phyloP scores from a whole-genome alignment of 495 filamentous ascomycete genomes.

The Aspergillus panamensis region DNA sequence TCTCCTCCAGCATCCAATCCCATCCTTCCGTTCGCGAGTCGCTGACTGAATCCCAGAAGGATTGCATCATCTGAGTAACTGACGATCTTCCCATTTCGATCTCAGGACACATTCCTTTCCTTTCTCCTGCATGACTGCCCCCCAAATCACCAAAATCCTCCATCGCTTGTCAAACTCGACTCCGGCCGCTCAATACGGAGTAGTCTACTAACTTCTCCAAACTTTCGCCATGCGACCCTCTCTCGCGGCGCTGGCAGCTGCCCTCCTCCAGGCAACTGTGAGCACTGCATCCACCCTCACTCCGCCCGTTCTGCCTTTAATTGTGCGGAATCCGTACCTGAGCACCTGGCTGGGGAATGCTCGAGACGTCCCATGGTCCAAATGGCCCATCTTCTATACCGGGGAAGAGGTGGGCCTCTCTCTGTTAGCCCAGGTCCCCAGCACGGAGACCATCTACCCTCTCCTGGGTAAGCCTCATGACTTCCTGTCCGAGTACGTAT shows the following conservation, averaged over 20 bases:
- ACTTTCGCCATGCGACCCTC: slow-evolving; percentile 34
- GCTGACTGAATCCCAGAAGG: not conserved
- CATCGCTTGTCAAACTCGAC: slow-evolving; percentile 1
- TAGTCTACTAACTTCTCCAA: not conserved
- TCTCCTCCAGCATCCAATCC: not conserved
- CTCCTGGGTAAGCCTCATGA: slow-evolving; percentile 86
- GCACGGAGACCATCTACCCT: slow-evolving; percentile 71
- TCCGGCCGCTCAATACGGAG: too few relatives aligned
- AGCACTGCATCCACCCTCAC: slow-evolving; percentile 50
- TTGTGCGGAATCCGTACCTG: slow-evolving; percentile 88
- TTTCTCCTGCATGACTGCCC: not conserved
- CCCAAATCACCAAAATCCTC: not conserved
- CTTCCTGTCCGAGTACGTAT: slow-evolving; percentile 54
- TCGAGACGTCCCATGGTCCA: slow-evolving; percentile 77
- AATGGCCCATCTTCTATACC: slow-evolving; percentile 95
- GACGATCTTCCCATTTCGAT: not conserved
- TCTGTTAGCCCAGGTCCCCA: slow-evolving; percentile 72
- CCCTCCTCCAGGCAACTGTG: slow-evolving; percentile 36
- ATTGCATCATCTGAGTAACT: slow-evolving; percentile 10
- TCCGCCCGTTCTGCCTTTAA: slow-evolving; percentile 81
- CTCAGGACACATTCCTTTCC: not conserved
- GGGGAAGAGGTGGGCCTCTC: slow-evolving; percentile 81
- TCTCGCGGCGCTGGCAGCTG: slow-evolving; percentile 33
- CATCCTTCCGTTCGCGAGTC: not conserved
- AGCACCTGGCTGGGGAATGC: slow-evolving; percentile 83